Conservation (phyloP, 1,139 yeast species). For the Yamadazyma triangularis region DNA sequence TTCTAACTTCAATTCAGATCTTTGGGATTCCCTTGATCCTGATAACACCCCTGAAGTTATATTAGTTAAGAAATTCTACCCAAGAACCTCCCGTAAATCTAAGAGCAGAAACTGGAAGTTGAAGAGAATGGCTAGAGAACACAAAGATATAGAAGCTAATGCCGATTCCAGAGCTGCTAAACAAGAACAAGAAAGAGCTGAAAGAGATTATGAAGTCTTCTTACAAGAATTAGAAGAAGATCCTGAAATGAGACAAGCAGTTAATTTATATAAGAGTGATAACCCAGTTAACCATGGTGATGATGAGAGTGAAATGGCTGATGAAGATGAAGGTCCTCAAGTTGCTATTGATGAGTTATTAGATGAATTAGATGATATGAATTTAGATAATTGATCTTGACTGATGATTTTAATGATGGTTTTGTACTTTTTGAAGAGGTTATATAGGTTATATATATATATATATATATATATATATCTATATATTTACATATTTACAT, state of each 20-base stretch:
- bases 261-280: slow-evolving; percentile 76
- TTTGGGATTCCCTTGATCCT: slow-evolving; percentile 70
- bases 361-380: slow-evolving; percentile 93
- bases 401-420: neutral
- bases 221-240: slow-evolving; percentile 98
- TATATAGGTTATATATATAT: neutral
- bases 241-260: slow-evolving; percentile 85
- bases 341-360: slow-evolving; percentile 76
- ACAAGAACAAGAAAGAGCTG: slow-evolving; percentile 89
- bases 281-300: slow-evolving; percentile 29
- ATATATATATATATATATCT: no score
- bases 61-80: slow-evolving; percentile 85
- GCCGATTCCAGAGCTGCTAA: slow-evolving; percentile 75
- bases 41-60: slow-evolving; percentile 82
- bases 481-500: no score
- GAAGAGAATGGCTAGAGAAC: slow-evolving; percentile 97
- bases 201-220: slow-evolving; percentile 92
- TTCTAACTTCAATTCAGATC: slow-evolving; percentile 80
- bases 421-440: no score
- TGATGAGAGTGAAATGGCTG: slow-evolving; percentile 36
- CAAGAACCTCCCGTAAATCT: slow-evolving; percentile 70
- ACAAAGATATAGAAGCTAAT: slow-evolving; percentile 77
- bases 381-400: slow-evolving; percentile 46
- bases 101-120: slow-evolving; percentile 92
- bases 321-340: slow-evolving; percentile 72